phyloP scores from a whole-genome alignment of 768 basidiomycete genomes.

The Rhizopogon rudus region DNA sequence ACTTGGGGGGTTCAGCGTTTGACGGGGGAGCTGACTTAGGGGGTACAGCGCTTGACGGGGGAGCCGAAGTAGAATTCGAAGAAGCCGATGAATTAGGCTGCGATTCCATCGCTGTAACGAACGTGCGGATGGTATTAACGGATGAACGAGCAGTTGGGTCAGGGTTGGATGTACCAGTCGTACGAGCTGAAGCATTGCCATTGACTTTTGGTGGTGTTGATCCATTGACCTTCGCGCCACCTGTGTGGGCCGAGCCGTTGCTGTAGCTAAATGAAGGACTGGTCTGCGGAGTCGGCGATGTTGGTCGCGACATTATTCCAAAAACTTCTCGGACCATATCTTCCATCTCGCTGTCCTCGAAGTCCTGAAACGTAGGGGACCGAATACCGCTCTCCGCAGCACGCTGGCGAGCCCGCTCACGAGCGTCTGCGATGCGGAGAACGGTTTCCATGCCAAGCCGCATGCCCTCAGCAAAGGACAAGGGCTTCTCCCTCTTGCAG shows the following conservation, averaged over 20 bases:
- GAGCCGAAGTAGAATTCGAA: neutral
- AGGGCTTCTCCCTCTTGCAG: constrained; percentile 30
- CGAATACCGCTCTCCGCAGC: constrained; percentile 27
- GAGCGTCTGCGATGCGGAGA: constrained; percentile 31
- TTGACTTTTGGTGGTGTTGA: constrained; percentile 14
- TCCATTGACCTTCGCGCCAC: neutral
- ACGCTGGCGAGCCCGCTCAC: constrained; percentile 34
- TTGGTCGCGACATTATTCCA: constrained; percentile 20
- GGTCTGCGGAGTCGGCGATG: constrained; percentile 13
- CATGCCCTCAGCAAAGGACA: constrained; percentile 34
- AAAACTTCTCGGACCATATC: constrained; percentile 24
- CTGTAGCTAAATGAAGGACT: constrained; percentile 2
- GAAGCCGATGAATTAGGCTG: constrained; percentile 1
- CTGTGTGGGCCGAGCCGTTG: constrained; percentile 8
- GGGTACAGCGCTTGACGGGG: neutral
- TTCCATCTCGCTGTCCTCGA: constrained; percentile 24
- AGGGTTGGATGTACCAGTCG: constrained; percentile 27
- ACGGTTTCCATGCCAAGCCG: constrained; percentile 37
- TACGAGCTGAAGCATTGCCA: constrained; percentile 13
- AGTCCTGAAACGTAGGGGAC: constrained; percentile 26
- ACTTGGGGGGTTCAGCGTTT: neutral
- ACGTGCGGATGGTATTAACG: constrained; percentile 18
- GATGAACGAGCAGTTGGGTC: constrained; percentile 15
- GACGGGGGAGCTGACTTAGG: neutral
- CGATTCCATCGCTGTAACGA: constrained; percentile 11